Percentiles rank a stretch among this genome's conserved stretches.
phyloP scores from a whole-genome alignment of 371 early-diverging fungal genomes.

The Dentiscutata heterogama region DNA sequence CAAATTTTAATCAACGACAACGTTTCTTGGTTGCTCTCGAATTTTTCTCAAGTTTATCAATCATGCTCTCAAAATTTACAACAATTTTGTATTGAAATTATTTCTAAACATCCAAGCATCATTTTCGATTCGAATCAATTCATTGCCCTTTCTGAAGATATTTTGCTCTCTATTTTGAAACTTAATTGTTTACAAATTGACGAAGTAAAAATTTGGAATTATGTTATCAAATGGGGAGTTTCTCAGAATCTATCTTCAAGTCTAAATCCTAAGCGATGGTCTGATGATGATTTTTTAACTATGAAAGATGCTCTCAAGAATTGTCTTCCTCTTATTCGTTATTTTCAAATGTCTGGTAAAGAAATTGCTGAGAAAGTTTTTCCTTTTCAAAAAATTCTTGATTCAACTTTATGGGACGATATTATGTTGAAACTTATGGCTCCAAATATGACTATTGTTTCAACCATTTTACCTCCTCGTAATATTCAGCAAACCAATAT shows the following conservation, averaged over 20 bases:
- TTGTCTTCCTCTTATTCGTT: not conserved
- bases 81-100: no score
- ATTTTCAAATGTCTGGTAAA: not conserved
- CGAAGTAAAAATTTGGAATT: no score
- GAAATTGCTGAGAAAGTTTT: slow-evolving; percentile 7
- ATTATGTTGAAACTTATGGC: no score
- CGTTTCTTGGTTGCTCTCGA: no score
- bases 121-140: not conserved
- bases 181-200: not conserved
- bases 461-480: no score
- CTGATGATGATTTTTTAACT: not conserved
- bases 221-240: not conserved
- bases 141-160: not conserved
- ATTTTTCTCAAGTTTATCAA: no score
- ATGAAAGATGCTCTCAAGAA: not conserved
- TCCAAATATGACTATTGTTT: no score
- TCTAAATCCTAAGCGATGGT: not conserved
- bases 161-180: not conserved
- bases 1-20: no score
- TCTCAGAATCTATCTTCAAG: not conserved
- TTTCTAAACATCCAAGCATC: no score
- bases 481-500: no score
- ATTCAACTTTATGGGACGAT: no score
- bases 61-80: no score
- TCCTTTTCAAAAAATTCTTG: not conserved